A percentile compares a stretch with the other conserved stretches of the same genome.
phyloP scores from a whole-genome alignment of 495 filamentous ascomycete species.

The Massariosphaeria phaeospora region DNA sequence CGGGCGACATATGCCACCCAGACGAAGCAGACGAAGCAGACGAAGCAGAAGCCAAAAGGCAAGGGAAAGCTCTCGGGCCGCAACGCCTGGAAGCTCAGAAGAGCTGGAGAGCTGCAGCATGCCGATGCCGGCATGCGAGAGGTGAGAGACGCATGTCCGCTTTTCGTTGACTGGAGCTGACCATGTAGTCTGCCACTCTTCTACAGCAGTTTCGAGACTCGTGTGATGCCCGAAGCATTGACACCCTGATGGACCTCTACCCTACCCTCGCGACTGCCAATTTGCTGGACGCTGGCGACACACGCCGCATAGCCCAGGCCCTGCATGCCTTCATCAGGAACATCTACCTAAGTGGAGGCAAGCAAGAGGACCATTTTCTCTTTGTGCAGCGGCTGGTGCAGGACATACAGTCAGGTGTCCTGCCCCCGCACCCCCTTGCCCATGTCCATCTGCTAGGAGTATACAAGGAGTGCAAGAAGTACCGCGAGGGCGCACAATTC shows the following conservation, averaged over 20 bases:
- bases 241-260: constrained; percentile 13
- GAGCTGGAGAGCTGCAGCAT: too few species aligned
- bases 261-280: not conserved
- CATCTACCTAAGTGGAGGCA: not conserved
- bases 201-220: not conserved
- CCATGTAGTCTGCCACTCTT: not conserved
- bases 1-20: not conserved
- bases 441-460: constrained; percentile 45
- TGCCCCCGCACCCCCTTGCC: constrained; percentile 42
- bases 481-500: constrained; percentile 40
- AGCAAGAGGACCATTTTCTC: not conserved
- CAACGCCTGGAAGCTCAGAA: too few species aligned
- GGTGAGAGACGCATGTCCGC: not conserved
- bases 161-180: not conserved
- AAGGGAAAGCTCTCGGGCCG: too few species aligned
- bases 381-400: constrained; percentile 37
- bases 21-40: not conserved
- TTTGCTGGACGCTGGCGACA: constrained; percentile 1
- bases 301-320: constrained; percentile 13
- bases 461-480: constrained; percentile 44
- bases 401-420: constrained; percentile 34
- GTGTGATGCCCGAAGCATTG: not conserved
- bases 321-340: constrained; percentile 13
- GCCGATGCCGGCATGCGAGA: not conserved
- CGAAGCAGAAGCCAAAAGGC: not conserved